These are phyloP conservation scores for Pichia thaimueangensis DNA, from an alignment of 805 yeast genomes.

Conservation along the genomic window DNA sequence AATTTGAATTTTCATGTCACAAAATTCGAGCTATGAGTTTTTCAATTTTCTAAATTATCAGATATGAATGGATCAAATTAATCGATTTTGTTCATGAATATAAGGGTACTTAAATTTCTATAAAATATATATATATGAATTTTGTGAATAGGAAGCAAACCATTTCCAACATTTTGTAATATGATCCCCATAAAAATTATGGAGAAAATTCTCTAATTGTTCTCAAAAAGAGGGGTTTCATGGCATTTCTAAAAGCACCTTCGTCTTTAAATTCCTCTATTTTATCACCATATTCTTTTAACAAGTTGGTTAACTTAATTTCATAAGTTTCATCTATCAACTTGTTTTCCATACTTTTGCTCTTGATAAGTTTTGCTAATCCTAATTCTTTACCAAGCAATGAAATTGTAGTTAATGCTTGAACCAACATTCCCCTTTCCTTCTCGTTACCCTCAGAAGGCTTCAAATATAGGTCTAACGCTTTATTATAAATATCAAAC, in stretches of 20 bases:
- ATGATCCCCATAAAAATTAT: no score
- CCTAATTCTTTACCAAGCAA: slow-evolving; percentile 25
- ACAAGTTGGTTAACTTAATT: slow-evolving; percentile 17
- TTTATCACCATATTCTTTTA: slow-evolving; percentile 29
- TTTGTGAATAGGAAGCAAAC: no score
- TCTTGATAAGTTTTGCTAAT: slow-evolving; percentile 28
- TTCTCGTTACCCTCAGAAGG: slow-evolving; percentile 15
- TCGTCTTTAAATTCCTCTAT: slow-evolving; percentile 19
- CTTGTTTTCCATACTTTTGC: slow-evolving; percentile 23
- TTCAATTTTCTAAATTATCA: no score
- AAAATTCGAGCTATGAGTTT: no score
- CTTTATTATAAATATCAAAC: slow-evolving; percentile 28
- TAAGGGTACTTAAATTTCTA: no score
- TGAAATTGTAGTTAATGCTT: slow-evolving; percentile 23
- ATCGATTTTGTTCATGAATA: no score
- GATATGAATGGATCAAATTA: no score
- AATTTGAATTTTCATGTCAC: no score
- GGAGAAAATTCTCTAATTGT: slow-evolving; percentile 17
- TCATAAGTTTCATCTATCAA: slow-evolving; percentile 22
- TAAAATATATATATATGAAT: no score
- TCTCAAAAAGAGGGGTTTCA: slow-evolving; percentile 14
- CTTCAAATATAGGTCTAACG: slow-evolving; percentile 18
- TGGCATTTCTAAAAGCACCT: slow-evolving; percentile 14
- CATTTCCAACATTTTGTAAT: no score
- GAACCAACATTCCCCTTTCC: slow-evolving; percentile 21